phyloP scores from a whole-genome alignment of 1,139 yeast genomes.

The Kurtzmaniella natalensis region DNA sequence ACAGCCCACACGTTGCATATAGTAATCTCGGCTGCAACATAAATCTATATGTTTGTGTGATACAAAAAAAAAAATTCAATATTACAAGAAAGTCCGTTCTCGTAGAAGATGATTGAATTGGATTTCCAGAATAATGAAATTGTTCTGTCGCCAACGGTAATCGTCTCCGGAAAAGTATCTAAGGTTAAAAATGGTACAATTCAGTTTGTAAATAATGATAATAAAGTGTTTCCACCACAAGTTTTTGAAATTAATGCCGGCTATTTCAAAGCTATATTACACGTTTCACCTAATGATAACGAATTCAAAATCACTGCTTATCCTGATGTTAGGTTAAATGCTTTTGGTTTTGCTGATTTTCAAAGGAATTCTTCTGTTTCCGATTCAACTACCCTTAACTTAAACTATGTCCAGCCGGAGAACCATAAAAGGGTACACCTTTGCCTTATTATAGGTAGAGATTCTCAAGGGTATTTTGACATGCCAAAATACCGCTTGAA shows the following conservation, averaged over 20 bases:
- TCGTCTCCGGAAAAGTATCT: slow-evolving; percentile 30
- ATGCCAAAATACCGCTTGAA: slow-evolving; percentile 55
- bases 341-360: slow-evolving; percentile 27
- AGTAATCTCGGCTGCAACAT: no score
- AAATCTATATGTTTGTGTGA: no score
- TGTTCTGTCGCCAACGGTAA: slow-evolving; percentile 39
- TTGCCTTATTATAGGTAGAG: slow-evolving; percentile 72
- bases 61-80: no score
- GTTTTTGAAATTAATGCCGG: slow-evolving; percentile 66
- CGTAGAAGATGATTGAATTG: slow-evolving; percentile 27
- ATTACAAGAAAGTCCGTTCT: no score
- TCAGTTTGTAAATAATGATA: slow-evolving; percentile 35
- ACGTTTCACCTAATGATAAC: slow-evolving; percentile 65
- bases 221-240: slow-evolving; percentile 62
- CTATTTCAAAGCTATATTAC: slow-evolving; percentile 70
- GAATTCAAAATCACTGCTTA: slow-evolving; percentile 27
- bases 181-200: slow-evolving; percentile 22
- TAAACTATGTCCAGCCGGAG: slow-evolving; percentile 56
- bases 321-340: slow-evolving; percentile 22
- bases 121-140: slow-evolving; percentile 34
- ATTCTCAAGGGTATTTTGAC: slow-evolving; percentile 71
- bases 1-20: no score
- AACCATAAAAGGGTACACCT: slow-evolving; percentile 82
- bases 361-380: slow-evolving; percentile 18
- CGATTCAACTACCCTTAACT: slow-evolving; percentile 12